Base-by-base conservation (phyloP, 352 stramenopile species). In the Globisporangium cederbergense region DNA sequence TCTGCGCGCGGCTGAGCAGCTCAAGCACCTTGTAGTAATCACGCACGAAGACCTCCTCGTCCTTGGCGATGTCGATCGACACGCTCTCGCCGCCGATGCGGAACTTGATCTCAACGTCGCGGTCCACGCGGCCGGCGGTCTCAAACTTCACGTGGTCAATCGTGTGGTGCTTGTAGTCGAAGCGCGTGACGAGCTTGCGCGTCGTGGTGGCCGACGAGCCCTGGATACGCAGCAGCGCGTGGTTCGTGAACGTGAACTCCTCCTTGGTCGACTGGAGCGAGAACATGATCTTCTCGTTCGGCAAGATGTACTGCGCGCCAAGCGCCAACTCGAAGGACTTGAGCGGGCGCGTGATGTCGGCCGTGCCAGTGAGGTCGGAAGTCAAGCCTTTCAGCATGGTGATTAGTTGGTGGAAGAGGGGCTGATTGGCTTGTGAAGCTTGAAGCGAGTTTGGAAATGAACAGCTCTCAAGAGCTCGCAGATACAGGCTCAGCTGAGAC, bases 161-260 rank as follows among this genome's bases (percentile, higher is more conserved):
- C 25, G 28, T 45, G 28, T 73, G 40, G 22, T 0, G 46, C 47
- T 73, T 77, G 66, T 75, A 83, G 25, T 79, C 71, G 50, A 72
- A 73, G 13, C 75, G 65, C 47, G 66, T 63, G 14, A 83, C 71
- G 8, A 79, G 56, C 52, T 79, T 79, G 20, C 73, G 71, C 32
- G 79, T 85, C 0, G 79, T 84, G 1, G 77, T 79, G 40, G 75
- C 77, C 25, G 45, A 78, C 45, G 75, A 70, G 16, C 79, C 77
- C 10, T 73, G 4, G 6, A 71, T 68, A 45, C 71, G 65, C 34
- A 88, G 73, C 47, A 88, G 34, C 30, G 79, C 79, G 58, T 87
- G 73, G 50, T 89, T 85, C 2, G 79, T 87, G 68, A 89, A 89
- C 47, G 74, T 62, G 60, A 75, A 89, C 62, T 89, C 79, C 43